Percentiles rank a stretch among this genome's conserved stretches.
Evolutionary conservation across 1,284 basidiomycete species (phyloP).

Genomic region (Trametes versicolor): DNA sequence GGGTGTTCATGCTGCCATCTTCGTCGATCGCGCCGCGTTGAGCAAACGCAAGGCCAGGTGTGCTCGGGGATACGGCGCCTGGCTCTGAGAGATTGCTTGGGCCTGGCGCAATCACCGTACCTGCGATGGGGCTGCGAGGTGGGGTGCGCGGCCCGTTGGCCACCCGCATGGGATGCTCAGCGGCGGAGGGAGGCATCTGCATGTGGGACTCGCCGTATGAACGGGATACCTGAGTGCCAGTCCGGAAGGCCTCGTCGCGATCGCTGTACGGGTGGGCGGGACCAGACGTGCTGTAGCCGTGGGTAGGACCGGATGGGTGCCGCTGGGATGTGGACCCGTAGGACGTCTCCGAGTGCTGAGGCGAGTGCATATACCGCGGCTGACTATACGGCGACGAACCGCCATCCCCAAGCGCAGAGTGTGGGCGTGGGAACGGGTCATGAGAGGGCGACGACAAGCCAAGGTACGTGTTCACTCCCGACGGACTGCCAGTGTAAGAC

Average conservation of each 20-base stretch:
- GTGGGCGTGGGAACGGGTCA: slow-evolving; percentile 41
- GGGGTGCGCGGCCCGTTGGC: slow-evolving; percentile 47
- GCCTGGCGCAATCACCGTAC: slow-evolving; percentile 6
- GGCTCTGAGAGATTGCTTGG: slow-evolving; percentile 16
- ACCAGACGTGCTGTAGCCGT: slow-evolving; percentile 23
- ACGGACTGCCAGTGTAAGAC: slow-evolving; percentile 43
- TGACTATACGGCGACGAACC: slow-evolving; percentile 20
- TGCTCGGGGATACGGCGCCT: slow-evolving; percentile 9
- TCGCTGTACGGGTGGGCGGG: slow-evolving; percentile 16
- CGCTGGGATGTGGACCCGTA: slow-evolving; percentile 20
- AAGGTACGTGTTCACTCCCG: slow-evolving; percentile 16
- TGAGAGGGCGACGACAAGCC: slow-evolving; percentile 26
- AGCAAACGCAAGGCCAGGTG: slow-evolving; percentile 20
- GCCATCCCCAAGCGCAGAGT: slow-evolving; percentile 27
- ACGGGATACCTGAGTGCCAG: slow-evolving; percentile 11
- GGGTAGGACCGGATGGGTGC: slow-evolving; percentile 11
- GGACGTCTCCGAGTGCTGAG: slow-evolving; percentile 28
- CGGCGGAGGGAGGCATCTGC: slow-evolving; percentile 4
- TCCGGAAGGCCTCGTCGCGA: slow-evolving; percentile 18
- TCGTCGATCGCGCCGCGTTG: slow-evolving; percentile 33
- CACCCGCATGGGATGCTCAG: slow-evolving; percentile 16
- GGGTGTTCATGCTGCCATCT: slow-evolving; percentile 21
- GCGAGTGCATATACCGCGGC: slow-evolving; percentile 28
- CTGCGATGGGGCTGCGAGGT: slow-evolving; percentile 66
- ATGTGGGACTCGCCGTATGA: slow-evolving; percentile 23